A percentile compares a stretch with the other conserved stretches of the same genome.
Conservation (phyloP, 805 yeast genomes). For the Candida ulmi region DNA sequence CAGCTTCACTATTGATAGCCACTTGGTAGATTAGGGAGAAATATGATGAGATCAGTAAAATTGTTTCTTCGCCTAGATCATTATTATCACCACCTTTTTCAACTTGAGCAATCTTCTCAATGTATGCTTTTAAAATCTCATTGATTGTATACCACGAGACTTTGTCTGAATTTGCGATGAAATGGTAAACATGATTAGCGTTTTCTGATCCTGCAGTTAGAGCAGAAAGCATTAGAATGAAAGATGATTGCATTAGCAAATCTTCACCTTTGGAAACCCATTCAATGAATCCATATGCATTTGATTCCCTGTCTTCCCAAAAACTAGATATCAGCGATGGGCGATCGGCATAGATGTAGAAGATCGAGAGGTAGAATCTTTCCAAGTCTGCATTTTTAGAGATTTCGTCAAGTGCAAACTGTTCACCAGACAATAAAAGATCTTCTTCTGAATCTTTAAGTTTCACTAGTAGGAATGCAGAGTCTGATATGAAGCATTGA, state of each 20-base stretch:
- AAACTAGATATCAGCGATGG: constrained; percentile 51
- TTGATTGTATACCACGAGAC: constrained; percentile 54
- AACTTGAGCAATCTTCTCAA: constrained; percentile 34
- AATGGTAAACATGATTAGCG: constrained; percentile 46
- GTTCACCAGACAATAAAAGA: constrained; percentile 52
- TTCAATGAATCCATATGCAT: constrained; percentile 70
- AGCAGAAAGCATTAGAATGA: constrained; percentile 72
- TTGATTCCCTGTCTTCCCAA: constrained; percentile 65
- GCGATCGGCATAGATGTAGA: constrained; percentile 60
- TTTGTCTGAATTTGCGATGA: constrained; percentile 32
- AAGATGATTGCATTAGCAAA: constrained; percentile 76
- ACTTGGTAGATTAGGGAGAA: constrained; percentile 58
- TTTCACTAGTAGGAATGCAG: constrained; percentile 61
- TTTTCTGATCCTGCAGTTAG: constrained; percentile 56
- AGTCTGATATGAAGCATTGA: constrained; percentile 50
- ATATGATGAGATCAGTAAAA: constrained; percentile 69
- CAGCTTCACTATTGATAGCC: constrained; percentile 34
- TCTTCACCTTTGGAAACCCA: constrained; percentile 88
- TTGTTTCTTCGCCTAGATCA: constrained; percentile 75
- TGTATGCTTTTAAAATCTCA: constrained; percentile 49
- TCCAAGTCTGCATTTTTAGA: constrained; percentile 81
- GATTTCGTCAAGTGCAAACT: constrained; percentile 52
- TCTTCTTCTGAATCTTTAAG: constrained; percentile 75
- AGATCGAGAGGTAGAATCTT: constrained; percentile 72
- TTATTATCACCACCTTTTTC: constrained; percentile 35